Evolutionary conservation across 495 filamentous ascomycete species (phyloP).

Genomic region (Letharia lupina): DNA sequence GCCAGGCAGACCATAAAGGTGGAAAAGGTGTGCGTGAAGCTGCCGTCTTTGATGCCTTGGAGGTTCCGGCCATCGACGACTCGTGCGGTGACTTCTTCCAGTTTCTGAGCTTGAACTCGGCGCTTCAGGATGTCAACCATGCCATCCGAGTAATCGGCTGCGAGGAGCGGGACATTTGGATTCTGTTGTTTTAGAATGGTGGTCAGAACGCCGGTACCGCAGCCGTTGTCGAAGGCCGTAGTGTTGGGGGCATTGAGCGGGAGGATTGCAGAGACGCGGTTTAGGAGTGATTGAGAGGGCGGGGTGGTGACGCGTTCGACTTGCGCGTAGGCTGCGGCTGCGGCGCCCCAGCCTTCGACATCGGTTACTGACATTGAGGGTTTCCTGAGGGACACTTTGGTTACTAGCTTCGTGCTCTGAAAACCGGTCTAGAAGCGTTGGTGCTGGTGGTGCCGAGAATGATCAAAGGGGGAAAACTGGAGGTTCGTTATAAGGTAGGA

Average conservation of each 20-base stretch:
- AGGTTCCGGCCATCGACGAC: slow-evolving; percentile 9
- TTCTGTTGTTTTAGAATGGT: background rate
- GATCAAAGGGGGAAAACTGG: too few relatives aligned
- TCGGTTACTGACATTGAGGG: background rate
- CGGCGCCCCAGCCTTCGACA: background rate
- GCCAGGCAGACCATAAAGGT: slow-evolving; percentile 20
- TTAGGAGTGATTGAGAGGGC: background rate
- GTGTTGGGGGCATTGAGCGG: background rate
- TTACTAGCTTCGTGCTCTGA: too few relatives aligned
- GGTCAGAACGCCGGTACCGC: slow-evolving; percentile 13
- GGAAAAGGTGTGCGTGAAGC: slow-evolving; percentile 12
- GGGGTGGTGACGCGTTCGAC: slow-evolving; percentile 4
- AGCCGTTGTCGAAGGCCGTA: slow-evolving; percentile 16
- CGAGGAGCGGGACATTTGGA: slow-evolving; percentile 1
- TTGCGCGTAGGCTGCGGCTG: background rate
- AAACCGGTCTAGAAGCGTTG: too few relatives aligned
- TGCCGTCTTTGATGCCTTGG: background rate
- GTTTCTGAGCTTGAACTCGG: background rate
- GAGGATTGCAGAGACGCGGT: background rate
- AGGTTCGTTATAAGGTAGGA: too few relatives aligned
- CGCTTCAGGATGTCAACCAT: slow-evolving; percentile 6
- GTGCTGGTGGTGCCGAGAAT: too few relatives aligned
- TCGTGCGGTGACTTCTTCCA: slow-evolving; percentile 4
- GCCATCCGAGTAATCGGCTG: slow-evolving; percentile 8
- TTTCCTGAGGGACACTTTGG: background rate